Evolutionary conservation across 768 basidiomycete genomes (phyloP).

Genomic region (Gyrodon lividus): DNA sequence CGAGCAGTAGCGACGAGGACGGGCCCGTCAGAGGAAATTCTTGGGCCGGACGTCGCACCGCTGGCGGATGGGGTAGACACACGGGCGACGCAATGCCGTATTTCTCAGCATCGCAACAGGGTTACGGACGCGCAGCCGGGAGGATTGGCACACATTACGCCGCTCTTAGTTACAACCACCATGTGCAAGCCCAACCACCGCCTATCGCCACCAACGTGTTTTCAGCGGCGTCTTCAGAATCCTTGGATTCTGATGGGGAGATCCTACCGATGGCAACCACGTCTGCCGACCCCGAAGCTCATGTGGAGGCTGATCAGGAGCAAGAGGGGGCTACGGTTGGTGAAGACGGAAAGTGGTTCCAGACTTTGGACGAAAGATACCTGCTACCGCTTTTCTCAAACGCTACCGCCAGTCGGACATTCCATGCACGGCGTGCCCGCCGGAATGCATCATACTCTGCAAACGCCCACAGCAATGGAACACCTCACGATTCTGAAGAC

Average conservation of each 20-base stretch:
- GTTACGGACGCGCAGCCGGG: constrained; percentile 36
- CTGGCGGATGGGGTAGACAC: constrained; percentile 44
- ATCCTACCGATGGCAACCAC: constrained; percentile 74
- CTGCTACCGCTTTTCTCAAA: constrained; percentile 91
- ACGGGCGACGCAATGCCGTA: constrained; percentile 44
- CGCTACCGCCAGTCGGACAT: constrained; percentile 83
- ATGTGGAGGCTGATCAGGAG: constrained; percentile 7
- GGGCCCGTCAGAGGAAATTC: constrained; percentile 27
- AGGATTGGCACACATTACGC: constrained; percentile 60
- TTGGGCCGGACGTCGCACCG: constrained; percentile 36
- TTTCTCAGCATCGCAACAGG: constrained; percentile 23
- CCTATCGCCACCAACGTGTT: constrained; percentile 41
- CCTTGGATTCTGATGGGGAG: constrained; percentile 74
- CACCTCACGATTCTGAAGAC: constrained; percentile 39
- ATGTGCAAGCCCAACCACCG: constrained; percentile 31
- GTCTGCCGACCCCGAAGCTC: constrained; percentile 26
- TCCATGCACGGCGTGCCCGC: constrained; percentile 74
- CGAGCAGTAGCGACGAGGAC: constrained; percentile 54
- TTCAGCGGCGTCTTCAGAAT: constrained; percentile 74
- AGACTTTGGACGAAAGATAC: constrained; percentile 91
- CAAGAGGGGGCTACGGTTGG: constrained; percentile 28
- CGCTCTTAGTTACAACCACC: constrained; percentile 60
- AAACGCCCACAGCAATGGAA: constrained; percentile 27
- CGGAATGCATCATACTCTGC: constrained; percentile 38
- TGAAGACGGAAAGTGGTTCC: constrained; percentile 95